Base-by-base conservation (phyloP, 305 asterid genomes). In the Stenogyne calaminthoides region DNA sequence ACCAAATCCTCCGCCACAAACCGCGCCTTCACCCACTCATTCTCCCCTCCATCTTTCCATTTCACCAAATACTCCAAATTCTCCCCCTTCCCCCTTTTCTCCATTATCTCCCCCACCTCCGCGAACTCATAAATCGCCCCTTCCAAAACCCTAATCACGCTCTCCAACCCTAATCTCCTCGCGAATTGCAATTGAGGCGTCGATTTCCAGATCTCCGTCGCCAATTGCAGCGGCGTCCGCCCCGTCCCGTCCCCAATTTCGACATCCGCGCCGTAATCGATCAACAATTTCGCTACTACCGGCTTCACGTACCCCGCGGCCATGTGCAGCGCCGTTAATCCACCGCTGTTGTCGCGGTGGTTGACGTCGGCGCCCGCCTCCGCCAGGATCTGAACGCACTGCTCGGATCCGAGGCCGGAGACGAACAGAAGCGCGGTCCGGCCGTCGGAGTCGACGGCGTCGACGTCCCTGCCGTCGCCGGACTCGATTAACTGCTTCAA, bases 301-400 rank as follows among this genome's bases (percentile, higher is more conserved):
- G 97, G 97, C 47, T 73, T 74, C 7, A 91, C 92, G 58, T 94
- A 94, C 0, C 99, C 99, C 2, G 97, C 92, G 0, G 97, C 97
- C 92, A 94, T 91, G 75, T 94, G 97, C 55, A 94, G 79, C 14
- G 97, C 91, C 32, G 97, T 87, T 27, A 94, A 56, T 1, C 99
- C 97, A 14, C 91, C 97, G 71, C 46, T 66, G 16, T 72, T 82
- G 75, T 91, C 98, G 3, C 81, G 61, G 75, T 74, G 86, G 40
- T 91, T 77, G 62, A 94, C 80, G 65, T 87, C 78, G 0, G 97
- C 93, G 14, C 93, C 97, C 0, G 91, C 95, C 63, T 87, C 91
- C 19, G 86, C 90, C 40, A 94, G 78, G 1, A 88, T 29, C 74
- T 32, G 87, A 16, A 87, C 93, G 75, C 97, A 88, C 44, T 74